A percentile compares a stretch with the other conserved stretches of the same genome.
Conservation (phyloP, 352 stramenopile species). For the Thalassiosira pacifica region DNA sequence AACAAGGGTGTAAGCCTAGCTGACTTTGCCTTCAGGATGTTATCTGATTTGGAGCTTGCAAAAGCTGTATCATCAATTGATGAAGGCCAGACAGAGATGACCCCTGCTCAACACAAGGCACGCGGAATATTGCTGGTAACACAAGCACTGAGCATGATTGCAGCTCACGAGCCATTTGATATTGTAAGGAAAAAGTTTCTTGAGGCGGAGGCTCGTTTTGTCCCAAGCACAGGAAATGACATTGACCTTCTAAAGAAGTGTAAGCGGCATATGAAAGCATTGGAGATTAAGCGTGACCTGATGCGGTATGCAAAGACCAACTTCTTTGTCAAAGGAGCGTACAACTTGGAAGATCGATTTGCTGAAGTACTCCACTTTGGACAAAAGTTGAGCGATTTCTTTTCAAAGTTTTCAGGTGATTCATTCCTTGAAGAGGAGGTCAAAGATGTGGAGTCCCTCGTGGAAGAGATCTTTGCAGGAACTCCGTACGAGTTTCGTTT, state of each 20-base stretch:
- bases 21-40: slow-evolving; percentile 32
- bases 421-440: slow-evolving; percentile 36
- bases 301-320: slow-evolving; percentile 23
- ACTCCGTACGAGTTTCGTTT: slow-evolving; percentile 4
- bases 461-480: slow-evolving; percentile 6
- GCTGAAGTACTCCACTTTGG: slow-evolving; percentile 39
- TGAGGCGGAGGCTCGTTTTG: slow-evolving; percentile 28
- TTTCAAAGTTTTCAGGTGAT: slow-evolving; percentile 23
- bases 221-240: slow-evolving; percentile 38
- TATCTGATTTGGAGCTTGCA: slow-evolving; percentile 28
- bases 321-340: slow-evolving; percentile 19
- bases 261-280: slow-evolving; percentile 25
- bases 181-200: slow-evolving; percentile 37
- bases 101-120: slow-evolving; percentile 46
- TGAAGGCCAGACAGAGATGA: slow-evolving; percentile 43
- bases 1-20: slow-evolving; percentile 15
- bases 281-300: slow-evolving; percentile 14
- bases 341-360: slow-evolving; percentile 40
- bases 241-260: slow-evolving; percentile 15
- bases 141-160: slow-evolving; percentile 41
- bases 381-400: slow-evolving; percentile 31
- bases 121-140: slow-evolving; percentile 32
- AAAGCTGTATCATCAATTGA: slow-evolving; percentile 32
- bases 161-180: slow-evolving; percentile 22
- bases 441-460: slow-evolving; percentile 2